Evolutionary conservation across 495 filamentous ascomycete species (phyloP).

Genomic region (Aspergillus panamensis): DNA sequence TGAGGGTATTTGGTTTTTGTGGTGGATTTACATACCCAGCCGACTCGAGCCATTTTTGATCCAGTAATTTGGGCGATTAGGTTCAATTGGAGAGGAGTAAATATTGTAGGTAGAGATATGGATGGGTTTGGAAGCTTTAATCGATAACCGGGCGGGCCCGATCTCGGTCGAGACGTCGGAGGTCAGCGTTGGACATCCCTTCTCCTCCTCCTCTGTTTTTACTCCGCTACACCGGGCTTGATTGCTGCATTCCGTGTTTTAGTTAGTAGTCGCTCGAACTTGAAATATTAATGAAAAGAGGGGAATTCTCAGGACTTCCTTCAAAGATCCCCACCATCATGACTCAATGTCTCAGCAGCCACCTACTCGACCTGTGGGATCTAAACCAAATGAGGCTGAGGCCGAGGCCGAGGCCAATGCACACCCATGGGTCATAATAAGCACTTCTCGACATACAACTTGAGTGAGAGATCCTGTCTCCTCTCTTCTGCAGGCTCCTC

Average conservation of each 20-base stretch:
- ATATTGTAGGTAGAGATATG: neutral
- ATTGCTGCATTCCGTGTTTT: neutral
- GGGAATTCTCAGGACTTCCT: too few relatives aligned
- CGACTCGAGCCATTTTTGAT: constrained; percentile 37
- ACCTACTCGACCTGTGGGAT: neutral
- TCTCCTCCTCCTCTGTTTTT: neutral
- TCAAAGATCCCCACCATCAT: too few relatives aligned
- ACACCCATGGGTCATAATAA: neutral
- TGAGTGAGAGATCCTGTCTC: neutral
- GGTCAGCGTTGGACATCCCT: neutral
- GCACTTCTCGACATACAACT: too few relatives aligned
- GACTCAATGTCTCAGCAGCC: too few relatives aligned
- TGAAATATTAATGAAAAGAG: too few relatives aligned
- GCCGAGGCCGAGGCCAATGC: neutral
- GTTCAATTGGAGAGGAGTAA: neutral
- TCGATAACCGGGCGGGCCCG: constrained; percentile 19
- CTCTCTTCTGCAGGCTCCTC: neutral
- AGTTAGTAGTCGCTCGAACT: neutral
- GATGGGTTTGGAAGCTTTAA: neutral
- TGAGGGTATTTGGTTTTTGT: neutral
- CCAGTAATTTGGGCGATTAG: neutral
- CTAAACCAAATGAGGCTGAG: neutral
- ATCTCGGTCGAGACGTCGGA: constrained; percentile 20
- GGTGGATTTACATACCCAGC: constrained; percentile 31
- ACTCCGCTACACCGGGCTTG: too few relatives aligned